A percentile compares a stretch with the other conserved stretches of the same genome.
Evolutionary conservation across 345 rosid genomes (phyloP).

Genomic region (Heritiera littoralis): DNA sequence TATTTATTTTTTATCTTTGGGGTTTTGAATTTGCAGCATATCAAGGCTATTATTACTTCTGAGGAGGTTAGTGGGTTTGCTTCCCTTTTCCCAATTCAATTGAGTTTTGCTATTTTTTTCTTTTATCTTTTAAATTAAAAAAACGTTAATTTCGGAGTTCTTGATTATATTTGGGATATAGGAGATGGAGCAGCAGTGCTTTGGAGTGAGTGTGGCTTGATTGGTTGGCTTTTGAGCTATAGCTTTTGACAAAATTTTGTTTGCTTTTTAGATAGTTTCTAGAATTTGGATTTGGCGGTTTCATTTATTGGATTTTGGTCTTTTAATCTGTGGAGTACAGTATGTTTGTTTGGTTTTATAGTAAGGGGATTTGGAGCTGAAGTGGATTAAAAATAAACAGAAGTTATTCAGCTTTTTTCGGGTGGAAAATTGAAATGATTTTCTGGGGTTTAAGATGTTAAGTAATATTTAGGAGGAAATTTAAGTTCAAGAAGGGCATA

Average conservation of each 20-base stretch:
- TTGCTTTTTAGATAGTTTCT: background rate
- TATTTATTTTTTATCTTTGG: background rate
- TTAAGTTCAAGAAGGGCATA: background rate
- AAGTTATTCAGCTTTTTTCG: background rate
- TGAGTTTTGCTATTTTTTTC: no score
- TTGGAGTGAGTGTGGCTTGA: background rate
- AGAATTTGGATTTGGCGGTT: background rate
- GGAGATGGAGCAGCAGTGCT: background rate
- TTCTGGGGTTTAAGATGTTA: background rate
- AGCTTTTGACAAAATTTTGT: background rate
- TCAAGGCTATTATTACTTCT: conserved; percentile 92
- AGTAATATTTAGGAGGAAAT: background rate
- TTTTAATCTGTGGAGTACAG: background rate
- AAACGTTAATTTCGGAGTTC: background rate
- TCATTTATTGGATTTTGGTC: background rate
- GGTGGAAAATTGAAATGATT: background rate
- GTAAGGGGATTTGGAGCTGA: background rate
- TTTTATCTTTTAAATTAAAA: no score
- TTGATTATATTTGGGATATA: background rate
- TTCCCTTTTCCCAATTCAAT: background rate
- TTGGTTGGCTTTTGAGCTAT: background rate
- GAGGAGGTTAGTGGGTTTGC: conserved; percentile 67
- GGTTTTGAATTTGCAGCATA: conserved; percentile 55
- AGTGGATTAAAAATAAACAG: background rate
- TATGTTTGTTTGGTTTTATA: background rate